Base-by-base conservation (phyloP, 148 eudicot species). In the Chenopodium suecicum region DNA sequence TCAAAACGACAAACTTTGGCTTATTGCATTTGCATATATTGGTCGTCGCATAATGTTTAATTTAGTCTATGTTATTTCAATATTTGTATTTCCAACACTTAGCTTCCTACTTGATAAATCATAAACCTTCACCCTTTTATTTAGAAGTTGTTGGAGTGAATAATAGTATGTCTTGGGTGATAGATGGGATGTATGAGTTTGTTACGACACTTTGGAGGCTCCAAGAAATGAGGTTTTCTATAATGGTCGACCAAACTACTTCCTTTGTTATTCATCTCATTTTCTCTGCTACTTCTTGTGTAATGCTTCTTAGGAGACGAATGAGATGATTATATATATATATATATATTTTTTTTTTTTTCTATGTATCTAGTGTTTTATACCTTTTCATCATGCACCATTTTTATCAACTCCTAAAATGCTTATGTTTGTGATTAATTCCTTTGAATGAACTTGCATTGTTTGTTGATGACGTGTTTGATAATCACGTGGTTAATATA, bases 151-250 rank as follows among this genome's bases (percentile, higher is more conserved):
- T 12, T 11, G 14, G 12, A 50, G 54, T 75, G 52, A 20, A 6
- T 20, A 17, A 64, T 74, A 70, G 50, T 79, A 75, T 79, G 72
- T 69, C 25, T 32, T 58, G 77, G 78, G 83, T 31, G 69, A 9
- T 86, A 12, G 83, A 83, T 58, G 90, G 90, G 74, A 0, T 83
- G 46, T 83, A 50, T 56, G 22, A 29, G 19, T 72, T 84, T 2
- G 86, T 86, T 47, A 46, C 69, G 7, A 82, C 83, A 1, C 83
- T 84, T 6, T 85, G 88, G 88, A 80, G 82, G 80, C 77, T 85
- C 3, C 90, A 88, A 81, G 90, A 88, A 64, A 76, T 88, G 74
- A 78, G 90, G 52, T 85, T 81, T 73, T 67, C 81, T 1, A 41
- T 65, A 79, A 79, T 88, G 25, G 47, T 83, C 20, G 79, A 62